A percentile compares a stretch with the other conserved stretches of the same genome.
Conservation (phyloP, 495 filamentous ascomycete genomes). For the Aspergillus bertholletiae region DNA sequence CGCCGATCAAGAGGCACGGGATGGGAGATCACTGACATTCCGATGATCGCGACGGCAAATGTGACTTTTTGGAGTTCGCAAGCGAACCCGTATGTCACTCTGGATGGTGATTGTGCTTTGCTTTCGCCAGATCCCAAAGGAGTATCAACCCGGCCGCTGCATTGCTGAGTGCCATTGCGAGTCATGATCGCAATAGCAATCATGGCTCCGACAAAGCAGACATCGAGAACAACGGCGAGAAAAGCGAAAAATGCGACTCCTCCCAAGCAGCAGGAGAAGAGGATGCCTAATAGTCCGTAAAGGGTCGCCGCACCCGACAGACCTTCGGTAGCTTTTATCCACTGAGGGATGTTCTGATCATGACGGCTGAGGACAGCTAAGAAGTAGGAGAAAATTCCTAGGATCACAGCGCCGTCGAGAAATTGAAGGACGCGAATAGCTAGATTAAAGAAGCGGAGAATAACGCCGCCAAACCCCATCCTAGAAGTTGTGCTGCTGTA, state of each 20-base stretch:
- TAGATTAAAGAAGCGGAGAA: conserved; percentile 60
- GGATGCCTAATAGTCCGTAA: conserved; percentile 65
- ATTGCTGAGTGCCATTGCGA: conserved; percentile 58
- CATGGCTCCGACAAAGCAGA: conserved; percentile 75
- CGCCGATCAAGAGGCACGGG: background rate
- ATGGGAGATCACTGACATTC: conserved; percentile 56
- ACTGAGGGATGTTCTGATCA: conserved; percentile 54
- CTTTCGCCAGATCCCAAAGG: conserved; percentile 61
- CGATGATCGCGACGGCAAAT: conserved; percentile 75
- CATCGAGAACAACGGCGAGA: conserved; percentile 72
- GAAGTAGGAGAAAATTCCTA: conserved; percentile 73
- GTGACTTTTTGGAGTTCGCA: conserved; percentile 70
- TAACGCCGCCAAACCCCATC: conserved; percentile 50
- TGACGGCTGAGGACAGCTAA: conserved; percentile 53
- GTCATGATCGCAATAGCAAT: conserved; percentile 74
- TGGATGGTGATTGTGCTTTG: conserved; percentile 30
- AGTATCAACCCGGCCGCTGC: conserved; percentile 61
- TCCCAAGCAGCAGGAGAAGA: conserved; percentile 76
- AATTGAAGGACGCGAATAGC: conserved; percentile 69
- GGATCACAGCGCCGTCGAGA: conserved; percentile 63
- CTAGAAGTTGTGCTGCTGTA: conserved; percentile 4
- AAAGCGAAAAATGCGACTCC: conserved; percentile 71
- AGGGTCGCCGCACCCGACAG: conserved; percentile 69
- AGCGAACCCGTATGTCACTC: conserved; percentile 46
- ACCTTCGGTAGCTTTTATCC: conserved; percentile 75